Evolutionary conservation across 805 yeast species (phyloP), one percentile per base, ranked within the genome.

Genomic region (Starmerella cellae): DNA sequence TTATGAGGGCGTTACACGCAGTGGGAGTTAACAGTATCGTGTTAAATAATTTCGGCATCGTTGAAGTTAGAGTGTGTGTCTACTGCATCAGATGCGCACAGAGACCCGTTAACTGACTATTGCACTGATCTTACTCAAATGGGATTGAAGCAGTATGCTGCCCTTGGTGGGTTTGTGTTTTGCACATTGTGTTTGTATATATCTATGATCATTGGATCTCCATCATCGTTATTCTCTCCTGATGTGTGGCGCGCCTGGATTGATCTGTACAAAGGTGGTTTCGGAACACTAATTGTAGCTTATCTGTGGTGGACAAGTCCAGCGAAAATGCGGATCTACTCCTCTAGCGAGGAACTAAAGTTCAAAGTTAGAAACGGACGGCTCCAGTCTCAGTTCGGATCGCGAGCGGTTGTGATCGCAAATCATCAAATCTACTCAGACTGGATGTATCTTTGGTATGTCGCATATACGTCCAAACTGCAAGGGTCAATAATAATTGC

Each of bases 351-450:
- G 26, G 19, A 23, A 38, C 24, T 39, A 35, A 19, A 37, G 28
- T 37, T 46, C 37, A 34, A 34, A 21, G 32, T 41, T 32, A 23
- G 26, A 16, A 20, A 43, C 27, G 49, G 52, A 38, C 26, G 18
- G 23, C 39, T 52, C 26, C 37, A 40, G 34, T 34, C 50, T 19
- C 44, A 51, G 11, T 53, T 78, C 35, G 59, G 66, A 6, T 72
- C 71, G 18, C 69, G 75, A 31, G 69, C 82, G 0, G 69, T 88
- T 2, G 58, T 79, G 36, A 77, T 87, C 28, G 74, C 91, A n/a
- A 88, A 88, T 57, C 97, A 88, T 60, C 96, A 87, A 62, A 79
- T 88, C 20, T 88, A 88, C 59, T 76, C 88, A 3, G 98, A 88
- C 59, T 88, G 98, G 98, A 68, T 81, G 10, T 85, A 74, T 53